These are phyloP conservation scores for Didymella segeticola DNA, from an alignment of 2,329 filamentous ascomycete species.

Conservation along the genomic window DNA sequence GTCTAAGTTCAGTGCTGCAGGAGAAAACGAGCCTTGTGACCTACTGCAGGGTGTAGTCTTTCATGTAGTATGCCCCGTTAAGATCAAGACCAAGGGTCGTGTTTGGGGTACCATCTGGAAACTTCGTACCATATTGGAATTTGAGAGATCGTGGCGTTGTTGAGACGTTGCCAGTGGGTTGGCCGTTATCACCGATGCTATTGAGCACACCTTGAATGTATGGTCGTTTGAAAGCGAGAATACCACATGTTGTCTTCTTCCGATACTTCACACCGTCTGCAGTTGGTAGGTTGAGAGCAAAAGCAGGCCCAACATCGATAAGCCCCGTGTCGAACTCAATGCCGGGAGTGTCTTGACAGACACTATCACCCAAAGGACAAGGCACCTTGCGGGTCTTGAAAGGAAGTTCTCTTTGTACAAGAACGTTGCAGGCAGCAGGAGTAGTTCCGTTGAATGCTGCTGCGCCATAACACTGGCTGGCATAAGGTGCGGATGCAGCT, in stretches of 20 bases:
- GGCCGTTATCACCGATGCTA: neutral
- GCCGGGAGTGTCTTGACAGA: neutral
- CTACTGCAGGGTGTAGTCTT: conserved; percentile 2
- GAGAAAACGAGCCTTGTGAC: neutral
- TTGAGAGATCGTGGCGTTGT: neutral
- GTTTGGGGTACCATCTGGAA: neutral
- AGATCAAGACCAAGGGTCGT: neutral
- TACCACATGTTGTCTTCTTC: conserved; percentile 7
- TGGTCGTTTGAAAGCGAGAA: conserved; percentile 2
- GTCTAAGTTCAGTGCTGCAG: neutral
- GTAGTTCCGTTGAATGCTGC: neutral
- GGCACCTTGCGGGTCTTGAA: neutral
- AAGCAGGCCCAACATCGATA: conserved; percentile 15
- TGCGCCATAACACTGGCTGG: conserved; percentile 16
- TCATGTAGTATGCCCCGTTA: neutral
- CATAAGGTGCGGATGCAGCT: conserved; percentile 8
- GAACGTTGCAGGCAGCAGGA: neutral
- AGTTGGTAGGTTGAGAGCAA: conserved; percentile 13
- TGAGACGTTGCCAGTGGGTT: neutral
- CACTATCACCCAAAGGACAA: conserved; percentile 19
- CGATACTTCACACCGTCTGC: conserved; percentile 10
- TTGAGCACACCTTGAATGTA: neutral
- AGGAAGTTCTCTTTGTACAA: neutral
- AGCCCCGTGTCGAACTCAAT: conserved; percentile 20
- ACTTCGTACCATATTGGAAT: conserved; percentile 5